These are phyloP conservation scores for Xylaria digitata DNA, from an alignment of 2,329 filamentous ascomycete species.

Conservation along the genomic window DNA sequence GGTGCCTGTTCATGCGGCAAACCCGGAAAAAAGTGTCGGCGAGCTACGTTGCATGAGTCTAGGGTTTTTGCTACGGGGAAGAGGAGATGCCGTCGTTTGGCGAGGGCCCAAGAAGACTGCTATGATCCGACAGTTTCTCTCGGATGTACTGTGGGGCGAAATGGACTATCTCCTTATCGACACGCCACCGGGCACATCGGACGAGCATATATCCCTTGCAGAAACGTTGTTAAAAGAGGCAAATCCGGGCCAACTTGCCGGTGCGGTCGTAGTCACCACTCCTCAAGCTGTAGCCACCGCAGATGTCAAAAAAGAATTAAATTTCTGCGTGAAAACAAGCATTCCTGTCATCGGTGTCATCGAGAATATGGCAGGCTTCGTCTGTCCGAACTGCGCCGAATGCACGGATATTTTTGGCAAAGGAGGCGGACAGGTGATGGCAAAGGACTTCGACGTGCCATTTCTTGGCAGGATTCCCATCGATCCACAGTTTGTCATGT, in stretches of 20 bases:
- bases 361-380: constrained; percentile 95
- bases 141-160: constrained; percentile 87
- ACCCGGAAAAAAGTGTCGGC: constrained; percentile 64
- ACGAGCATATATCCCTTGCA: constrained; percentile 95
- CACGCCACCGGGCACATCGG: constrained; percentile 93
- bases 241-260: constrained; percentile 76
- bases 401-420: constrained; percentile 95
- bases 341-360: constrained; percentile 87
- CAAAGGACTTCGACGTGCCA: constrained; percentile 81
- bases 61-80: constrained; percentile 84
- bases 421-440: constrained; percentile 91
- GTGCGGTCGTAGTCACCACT: constrained; percentile 94
- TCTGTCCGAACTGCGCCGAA: constrained; percentile 83
- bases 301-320: constrained; percentile 94
- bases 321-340: constrained; percentile 88
- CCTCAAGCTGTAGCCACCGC: constrained; percentile 93
- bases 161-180: constrained; percentile 96
- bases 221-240: constrained; percentile 79
- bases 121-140: constrained; percentile 96
- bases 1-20: constrained; percentile 79
- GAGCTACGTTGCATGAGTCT: constrained; percentile 88
- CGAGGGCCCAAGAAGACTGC: constrained; percentile 98
- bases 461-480: constrained; percentile 92
- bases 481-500: constrained; percentile 87
- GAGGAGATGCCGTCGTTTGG: constrained; percentile 96